Evolutionary conservation across 1,284 basidiomycete species (phyloP).

Genomic region (Porphyrellus sp.): DNA sequence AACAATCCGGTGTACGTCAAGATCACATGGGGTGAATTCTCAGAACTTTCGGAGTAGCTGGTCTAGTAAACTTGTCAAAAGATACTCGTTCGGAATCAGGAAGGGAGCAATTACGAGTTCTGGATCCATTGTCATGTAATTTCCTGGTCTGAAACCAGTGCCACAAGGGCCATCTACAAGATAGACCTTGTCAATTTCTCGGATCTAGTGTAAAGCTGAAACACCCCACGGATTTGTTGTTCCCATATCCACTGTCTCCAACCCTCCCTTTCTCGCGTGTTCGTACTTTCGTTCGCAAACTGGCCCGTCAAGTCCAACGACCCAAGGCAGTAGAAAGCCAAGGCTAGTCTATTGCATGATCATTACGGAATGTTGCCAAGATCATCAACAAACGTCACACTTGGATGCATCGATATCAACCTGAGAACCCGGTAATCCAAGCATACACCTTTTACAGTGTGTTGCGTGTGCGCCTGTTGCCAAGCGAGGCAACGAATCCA

Average conservation of each 20-base stretch:
- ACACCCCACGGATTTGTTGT: constrained; percentile 62
- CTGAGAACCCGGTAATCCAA: constrained; percentile 52
- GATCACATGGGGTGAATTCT: constrained; percentile 79
- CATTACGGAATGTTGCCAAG: constrained; percentile 13
- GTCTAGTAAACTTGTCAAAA: constrained; percentile 21
- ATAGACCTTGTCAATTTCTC: not conserved
- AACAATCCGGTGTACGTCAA: constrained; percentile 90
- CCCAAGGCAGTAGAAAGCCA: constrained; percentile 84
- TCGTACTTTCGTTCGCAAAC: constrained; percentile 46
- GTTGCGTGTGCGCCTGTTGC: constrained; percentile 45
- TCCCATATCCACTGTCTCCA: constrained; percentile 89
- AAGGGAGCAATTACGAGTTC: constrained; percentile 7
- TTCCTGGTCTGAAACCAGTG: constrained; percentile 76
- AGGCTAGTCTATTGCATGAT: constrained; percentile 55
- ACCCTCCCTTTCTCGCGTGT: constrained; percentile 47
- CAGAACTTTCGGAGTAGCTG: constrained; percentile 40
- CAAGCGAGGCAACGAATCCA: constrained; percentile 32
- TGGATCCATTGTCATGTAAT: constrained; percentile 51
- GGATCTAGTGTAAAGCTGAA: not conserved
- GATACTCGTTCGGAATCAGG: constrained; percentile 4
- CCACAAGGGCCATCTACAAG: constrained; percentile 47
- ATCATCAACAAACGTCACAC: constrained; percentile 35
- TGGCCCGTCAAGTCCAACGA: constrained; percentile 70
- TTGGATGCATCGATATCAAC: constrained; percentile 57
- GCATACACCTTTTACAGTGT: constrained; percentile 56